Conservation (phyloP, 805 yeast genomes). For the Ascoidea tarda region DNA sequence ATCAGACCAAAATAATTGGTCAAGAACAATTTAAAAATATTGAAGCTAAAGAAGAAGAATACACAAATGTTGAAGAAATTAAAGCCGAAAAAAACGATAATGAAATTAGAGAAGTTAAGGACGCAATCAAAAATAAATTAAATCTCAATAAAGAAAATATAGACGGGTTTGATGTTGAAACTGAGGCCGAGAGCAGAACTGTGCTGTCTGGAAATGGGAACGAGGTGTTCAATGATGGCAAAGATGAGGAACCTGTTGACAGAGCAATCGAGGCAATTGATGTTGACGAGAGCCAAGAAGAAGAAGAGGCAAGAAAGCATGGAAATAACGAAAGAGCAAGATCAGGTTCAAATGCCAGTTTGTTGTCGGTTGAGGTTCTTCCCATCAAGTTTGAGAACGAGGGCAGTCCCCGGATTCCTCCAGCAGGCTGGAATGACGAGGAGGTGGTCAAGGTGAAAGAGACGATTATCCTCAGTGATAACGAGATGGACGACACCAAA, state of each 20-base stretch:
- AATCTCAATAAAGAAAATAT: too few species aligned
- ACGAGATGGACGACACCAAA: constrained; percentile 1
- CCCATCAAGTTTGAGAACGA: background rate
- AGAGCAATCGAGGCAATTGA: too few species aligned
- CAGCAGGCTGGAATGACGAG: background rate
- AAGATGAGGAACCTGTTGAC: too few species aligned
- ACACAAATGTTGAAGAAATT: background rate
- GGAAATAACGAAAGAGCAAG: too few species aligned
- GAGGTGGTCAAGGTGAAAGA: background rate
- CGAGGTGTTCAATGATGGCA: too few species aligned
- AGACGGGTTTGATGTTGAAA: too few species aligned
- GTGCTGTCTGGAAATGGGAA: too few species aligned
- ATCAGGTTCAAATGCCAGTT: too few species aligned
- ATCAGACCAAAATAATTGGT: background rate
- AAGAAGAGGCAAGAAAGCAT: too few species aligned
- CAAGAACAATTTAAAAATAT: background rate
- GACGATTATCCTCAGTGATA: background rate
- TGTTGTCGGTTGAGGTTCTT: background rate
- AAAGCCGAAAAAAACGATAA: background rate
- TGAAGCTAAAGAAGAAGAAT: background rate
- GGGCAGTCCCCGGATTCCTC: background rate
- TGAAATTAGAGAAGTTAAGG: background rate
- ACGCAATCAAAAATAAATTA: too few species aligned
- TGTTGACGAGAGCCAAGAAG: too few species aligned
- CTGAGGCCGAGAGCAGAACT: too few species aligned